These are phyloP conservation scores for Pseudovirgaria hyperparasitica DNA, from an alignment of 2,329 filamentous ascomycete species.

Conservation along the genomic window DNA sequence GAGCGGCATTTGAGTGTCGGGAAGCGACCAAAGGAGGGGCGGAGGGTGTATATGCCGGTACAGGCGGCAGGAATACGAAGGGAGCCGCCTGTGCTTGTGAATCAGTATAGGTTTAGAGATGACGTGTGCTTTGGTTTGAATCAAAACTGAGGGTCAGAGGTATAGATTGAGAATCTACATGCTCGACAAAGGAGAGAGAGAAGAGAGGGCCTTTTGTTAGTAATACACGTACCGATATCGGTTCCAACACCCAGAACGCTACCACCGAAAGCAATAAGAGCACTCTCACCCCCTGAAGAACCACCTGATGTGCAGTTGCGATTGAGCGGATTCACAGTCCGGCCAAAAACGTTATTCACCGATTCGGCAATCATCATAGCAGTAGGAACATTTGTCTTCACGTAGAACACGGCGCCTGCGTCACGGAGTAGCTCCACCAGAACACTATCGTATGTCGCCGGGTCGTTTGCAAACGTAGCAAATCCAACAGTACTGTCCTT, in stretches of 20 bases:
- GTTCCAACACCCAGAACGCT: conserved; percentile 50
- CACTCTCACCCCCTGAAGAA: conserved; percentile 54
- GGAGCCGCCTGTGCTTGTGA: conserved; percentile 35
- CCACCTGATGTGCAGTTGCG: conserved; percentile 49
- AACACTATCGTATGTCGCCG: conserved; percentile 41
- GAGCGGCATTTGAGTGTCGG: conserved; percentile 42
- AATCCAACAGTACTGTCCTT: conserved; percentile 53
- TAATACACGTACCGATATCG: conserved; percentile 44
- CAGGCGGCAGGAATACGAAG: conserved; percentile 44
- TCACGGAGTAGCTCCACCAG: conserved; percentile 45
- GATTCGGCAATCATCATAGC: conserved; percentile 59
- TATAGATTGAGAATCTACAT: too few species aligned
- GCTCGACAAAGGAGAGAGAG: too few species aligned
- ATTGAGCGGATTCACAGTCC: conserved; percentile 50
- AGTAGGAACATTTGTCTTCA: conserved; percentile 58
- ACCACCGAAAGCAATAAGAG: conserved; percentile 47
- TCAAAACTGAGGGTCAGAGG: too few species aligned
- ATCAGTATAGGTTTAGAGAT: too few species aligned
- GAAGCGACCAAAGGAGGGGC: conserved; percentile 47
- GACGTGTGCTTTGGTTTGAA: too few species aligned
- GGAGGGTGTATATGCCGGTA: conserved; percentile 44
- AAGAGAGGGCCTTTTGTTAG: too few species aligned
- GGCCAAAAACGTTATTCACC: conserved; percentile 52
- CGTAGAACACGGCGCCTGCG: conserved; percentile 53
- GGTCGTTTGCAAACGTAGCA: conserved; percentile 46